phyloP scores from a whole-genome alignment of 2,329 filamentous ascomycete genomes.

The Cercospora sp. region DNA sequence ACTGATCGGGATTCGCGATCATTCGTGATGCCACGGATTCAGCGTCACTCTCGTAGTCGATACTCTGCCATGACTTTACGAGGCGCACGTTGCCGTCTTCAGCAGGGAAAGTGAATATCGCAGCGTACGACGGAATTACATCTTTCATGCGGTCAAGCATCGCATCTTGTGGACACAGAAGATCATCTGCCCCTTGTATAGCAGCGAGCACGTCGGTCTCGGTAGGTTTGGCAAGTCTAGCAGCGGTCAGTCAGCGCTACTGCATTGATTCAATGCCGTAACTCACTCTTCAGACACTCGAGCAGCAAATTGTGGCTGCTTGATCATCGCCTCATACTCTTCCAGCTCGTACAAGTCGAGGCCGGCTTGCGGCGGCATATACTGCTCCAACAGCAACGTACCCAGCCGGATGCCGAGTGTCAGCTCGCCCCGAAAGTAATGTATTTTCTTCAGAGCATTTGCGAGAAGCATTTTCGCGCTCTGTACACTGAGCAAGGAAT shows the following conservation, averaged over 20 bases:
- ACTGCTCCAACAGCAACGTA: conserved; percentile 35
- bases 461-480: conserved; percentile 26
- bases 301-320: conserved; percentile 35
- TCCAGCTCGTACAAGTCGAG: conserved; percentile 29
- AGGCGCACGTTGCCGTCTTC: conserved; percentile 31
- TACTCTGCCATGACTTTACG: conserved; percentile 32
- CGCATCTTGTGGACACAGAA: conserved; percentile 31
- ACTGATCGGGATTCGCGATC: conserved; percentile 21
- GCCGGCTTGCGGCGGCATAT: conserved; percentile 25
- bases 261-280: not conserved
- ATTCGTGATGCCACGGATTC: conserved; percentile 9
- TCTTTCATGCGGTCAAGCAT: conserved; percentile 28
- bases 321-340: conserved; percentile 39
- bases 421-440: conserved; percentile 40
- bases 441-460: conserved; percentile 34
- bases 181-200: conserved; percentile 24
- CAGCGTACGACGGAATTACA: conserved; percentile 35
- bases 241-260: conserved; percentile 12
- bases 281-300: conserved; percentile 39
- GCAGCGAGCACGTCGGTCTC: conserved; percentile 25
- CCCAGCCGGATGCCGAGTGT: conserved; percentile 42
- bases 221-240: conserved; percentile 34
- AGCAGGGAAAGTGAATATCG: conserved; percentile 34
- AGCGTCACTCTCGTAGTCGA: not conserved
- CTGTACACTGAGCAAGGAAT: conserved; percentile 15